A percentile compares a stretch with the other conserved stretches of the same genome.
These are phyloP conservation scores for Durusdinium trenchii DNA, from an alignment of 73 alveolate genomes.

Conservation along the genomic window DNA sequence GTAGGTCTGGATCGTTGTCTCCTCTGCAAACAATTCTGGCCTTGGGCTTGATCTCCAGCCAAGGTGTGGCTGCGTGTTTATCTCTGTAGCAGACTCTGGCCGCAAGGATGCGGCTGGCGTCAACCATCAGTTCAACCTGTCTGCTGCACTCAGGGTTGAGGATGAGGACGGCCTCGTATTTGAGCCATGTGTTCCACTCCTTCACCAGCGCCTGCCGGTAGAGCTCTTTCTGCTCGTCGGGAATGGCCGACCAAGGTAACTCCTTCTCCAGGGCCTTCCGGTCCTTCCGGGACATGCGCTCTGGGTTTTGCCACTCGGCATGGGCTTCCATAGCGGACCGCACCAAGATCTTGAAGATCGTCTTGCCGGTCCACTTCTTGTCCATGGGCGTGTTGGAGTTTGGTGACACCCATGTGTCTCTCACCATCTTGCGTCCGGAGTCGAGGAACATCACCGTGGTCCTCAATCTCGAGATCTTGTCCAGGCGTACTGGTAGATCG, in stretches of 20 bases:
- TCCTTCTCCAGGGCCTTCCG: conserved; percentile 45
- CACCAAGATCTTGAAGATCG: no score
- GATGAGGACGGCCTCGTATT: not conserved
- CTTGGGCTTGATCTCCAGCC: conserved; percentile 22
- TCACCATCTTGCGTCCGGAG: no score
- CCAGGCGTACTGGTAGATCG: no score
- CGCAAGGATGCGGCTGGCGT: not conserved
- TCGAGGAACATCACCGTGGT: no score
- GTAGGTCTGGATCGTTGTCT: conserved; percentile 5
- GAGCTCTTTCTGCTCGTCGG: not conserved
- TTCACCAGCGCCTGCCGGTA: conserved; percentile 9
- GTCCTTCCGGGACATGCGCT: not conserved
- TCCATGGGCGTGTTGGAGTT: no score
- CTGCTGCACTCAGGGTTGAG: not conserved
- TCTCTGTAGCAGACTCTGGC: conserved; percentile 49
- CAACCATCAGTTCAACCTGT: not conserved
- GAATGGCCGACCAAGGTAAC: conserved; percentile 20
- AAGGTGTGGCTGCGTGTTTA: conserved; percentile 25
- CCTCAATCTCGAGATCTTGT: no score
- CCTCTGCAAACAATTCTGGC: conserved; percentile 50
- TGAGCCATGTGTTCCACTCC: conserved; percentile 46
- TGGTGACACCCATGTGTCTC: no score
- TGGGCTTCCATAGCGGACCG: no score
- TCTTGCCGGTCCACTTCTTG: no score
- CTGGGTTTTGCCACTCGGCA: no score